Conservation (phyloP, 2,329 filamentous ascomycete species). For the Orbilia blumenaviensis region DNA sequence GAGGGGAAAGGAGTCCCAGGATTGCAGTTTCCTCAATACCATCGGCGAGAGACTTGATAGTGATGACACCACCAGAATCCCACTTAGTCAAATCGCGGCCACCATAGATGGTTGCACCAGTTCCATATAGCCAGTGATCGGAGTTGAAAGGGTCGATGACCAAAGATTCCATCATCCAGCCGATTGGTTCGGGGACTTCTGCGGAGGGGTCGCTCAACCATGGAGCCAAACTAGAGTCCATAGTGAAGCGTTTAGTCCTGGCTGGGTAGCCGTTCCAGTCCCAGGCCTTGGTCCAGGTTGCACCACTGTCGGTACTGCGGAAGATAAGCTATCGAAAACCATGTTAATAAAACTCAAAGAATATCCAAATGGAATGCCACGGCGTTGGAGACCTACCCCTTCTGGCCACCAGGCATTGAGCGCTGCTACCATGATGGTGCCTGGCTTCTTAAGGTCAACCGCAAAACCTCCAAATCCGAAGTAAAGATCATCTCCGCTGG, state of each 20-base stretch:
- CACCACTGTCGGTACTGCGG: constrained; percentile 64
- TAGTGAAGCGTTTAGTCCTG: constrained; percentile 64
- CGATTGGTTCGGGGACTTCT: constrained; percentile 63
- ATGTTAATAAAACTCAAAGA: neutral
- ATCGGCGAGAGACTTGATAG: constrained; percentile 66
- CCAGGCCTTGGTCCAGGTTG: constrained; percentile 68
- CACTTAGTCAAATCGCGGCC: constrained; percentile 68
- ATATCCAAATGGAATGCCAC: neutral
- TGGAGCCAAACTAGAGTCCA: constrained; percentile 65
- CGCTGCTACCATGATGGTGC: constrained; percentile 68
- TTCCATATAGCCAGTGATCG: constrained; percentile 70
- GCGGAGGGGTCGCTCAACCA: constrained; percentile 65
- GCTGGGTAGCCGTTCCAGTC: constrained; percentile 65
- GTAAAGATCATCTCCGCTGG: constrained; percentile 59
- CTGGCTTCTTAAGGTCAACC: constrained; percentile 67
- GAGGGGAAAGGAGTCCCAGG: constrained; percentile 64
- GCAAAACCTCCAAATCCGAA: constrained; percentile 69
- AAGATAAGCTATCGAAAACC: constrained; percentile 37
- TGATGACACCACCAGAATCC: constrained; percentile 65
- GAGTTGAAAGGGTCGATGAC: constrained; percentile 70
- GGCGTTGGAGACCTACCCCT: constrained; percentile 62
- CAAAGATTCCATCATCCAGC: constrained; percentile 71
- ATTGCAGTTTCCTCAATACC: constrained; percentile 69
- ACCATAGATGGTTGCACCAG: constrained; percentile 67
- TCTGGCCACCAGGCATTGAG: constrained; percentile 71